A percentile compares a stretch with the other conserved stretches of the same genome.
Evolutionary conservation across 2,329 filamentous ascomycete species (phyloP).

Genomic region (Podosphaera aphanis): DNA sequence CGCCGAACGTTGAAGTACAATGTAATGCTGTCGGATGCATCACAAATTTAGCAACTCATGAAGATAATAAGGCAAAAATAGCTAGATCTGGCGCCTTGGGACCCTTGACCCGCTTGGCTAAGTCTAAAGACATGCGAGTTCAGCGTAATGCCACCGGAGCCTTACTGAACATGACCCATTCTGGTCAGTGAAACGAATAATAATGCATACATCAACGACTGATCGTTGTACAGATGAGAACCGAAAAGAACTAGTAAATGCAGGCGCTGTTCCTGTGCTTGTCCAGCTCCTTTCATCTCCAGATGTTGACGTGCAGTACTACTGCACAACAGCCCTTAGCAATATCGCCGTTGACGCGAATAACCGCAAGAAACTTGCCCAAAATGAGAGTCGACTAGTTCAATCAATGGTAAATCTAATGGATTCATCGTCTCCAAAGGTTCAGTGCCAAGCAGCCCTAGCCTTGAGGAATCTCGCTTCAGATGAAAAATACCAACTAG

Average conservation of each 20-base stretch:
- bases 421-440: constrained; percentile 92
- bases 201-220: background rate
- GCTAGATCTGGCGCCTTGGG: constrained; percentile 80
- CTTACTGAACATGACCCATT: constrained; percentile 96
- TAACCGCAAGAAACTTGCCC: constrained; percentile 75
- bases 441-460: constrained; percentile 89
- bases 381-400: constrained; percentile 75
- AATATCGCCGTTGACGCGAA: constrained; percentile 90
- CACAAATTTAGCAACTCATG: constrained; percentile 90
- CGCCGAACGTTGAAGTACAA: constrained; percentile 90
- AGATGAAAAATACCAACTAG: constrained; percentile 94
- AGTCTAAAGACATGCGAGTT: constrained; percentile 95
- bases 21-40: constrained; percentile 98
- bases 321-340: constrained; percentile 93
- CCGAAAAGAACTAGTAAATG: constrained; percentile 86
- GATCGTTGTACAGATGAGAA: constrained; percentile 53
- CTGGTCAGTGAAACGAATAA: constrained; percentile 33
- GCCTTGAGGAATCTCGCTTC: constrained; percentile 88
- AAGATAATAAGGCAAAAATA: constrained; percentile 98
- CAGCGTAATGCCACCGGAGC: constrained; percentile 94
- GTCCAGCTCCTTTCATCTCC: constrained; percentile 81
- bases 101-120: constrained; percentile 74
- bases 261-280: constrained; percentile 89
- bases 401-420: constrained; percentile 88
- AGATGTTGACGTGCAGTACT: constrained; percentile 96